Conservation (phyloP, 1,139 yeast genomes). For the Taphrina deformans region DNA sequence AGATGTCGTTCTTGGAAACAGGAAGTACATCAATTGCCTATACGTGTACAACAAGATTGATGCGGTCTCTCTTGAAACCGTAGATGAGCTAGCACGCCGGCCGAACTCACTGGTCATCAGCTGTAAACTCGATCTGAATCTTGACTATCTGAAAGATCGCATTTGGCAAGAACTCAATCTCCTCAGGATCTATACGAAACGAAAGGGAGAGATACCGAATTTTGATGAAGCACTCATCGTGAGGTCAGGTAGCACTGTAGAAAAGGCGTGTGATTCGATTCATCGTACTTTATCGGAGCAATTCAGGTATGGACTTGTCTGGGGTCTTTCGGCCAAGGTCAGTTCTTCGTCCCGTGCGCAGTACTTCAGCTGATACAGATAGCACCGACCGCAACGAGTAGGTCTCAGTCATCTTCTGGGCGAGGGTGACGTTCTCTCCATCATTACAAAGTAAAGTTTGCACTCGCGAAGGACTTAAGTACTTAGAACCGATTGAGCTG, state of each 20-base stretch:
- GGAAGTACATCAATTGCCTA: slow-evolving; percentile 84
- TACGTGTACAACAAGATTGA: slow-evolving; percentile 94
- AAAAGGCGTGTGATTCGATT: slow-evolving; percentile 85
- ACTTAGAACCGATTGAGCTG: no score
- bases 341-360: no score
- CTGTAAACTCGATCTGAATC: slow-evolving; percentile 81
- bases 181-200: slow-evolving; percentile 77
- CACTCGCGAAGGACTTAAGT: no score
- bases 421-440: slow-evolving; percentile 92
- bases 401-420: slow-evolving; percentile 79
- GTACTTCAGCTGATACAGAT: background rate
- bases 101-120: slow-evolving; percentile 94
- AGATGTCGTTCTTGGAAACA: slow-evolving; percentile 81
- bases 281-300: slow-evolving; percentile 90
- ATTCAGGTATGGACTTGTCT: slow-evolving; percentile 89
- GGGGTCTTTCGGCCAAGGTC: slow-evolving; percentile 87
- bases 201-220: slow-evolving; percentile 74
- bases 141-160: slow-evolving; percentile 83
- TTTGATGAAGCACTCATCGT: slow-evolving; percentile 91
- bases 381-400: slow-evolving; percentile 92
- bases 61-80: slow-evolving; percentile 91
- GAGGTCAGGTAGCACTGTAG: slow-evolving; percentile 70
- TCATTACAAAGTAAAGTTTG: slow-evolving; percentile 64
- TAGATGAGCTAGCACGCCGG: slow-evolving; percentile 84
- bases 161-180: slow-evolving; percentile 87